Base-by-base conservation (phyloP, 208 protist species). In the Sergeia podlipaevii region DNA sequence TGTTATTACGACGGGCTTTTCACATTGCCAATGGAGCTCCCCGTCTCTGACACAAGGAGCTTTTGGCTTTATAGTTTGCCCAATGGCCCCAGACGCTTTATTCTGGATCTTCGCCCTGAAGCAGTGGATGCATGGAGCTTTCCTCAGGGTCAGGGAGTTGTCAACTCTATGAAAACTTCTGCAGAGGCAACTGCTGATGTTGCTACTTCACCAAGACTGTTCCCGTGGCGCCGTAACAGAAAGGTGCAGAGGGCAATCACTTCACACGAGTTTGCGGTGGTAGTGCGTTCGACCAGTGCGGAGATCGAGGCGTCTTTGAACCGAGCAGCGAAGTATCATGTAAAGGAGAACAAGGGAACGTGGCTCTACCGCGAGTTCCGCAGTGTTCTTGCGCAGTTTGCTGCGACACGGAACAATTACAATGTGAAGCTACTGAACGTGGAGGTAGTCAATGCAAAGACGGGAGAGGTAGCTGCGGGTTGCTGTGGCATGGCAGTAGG, bases 1-100 rank as follows among this genome's bases (percentile, higher is more conserved):
- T 33, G 88, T 26, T 71, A 79, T 53, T 91, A 85, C 50, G 55
- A 82, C 55, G 76, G 70, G 29, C 70, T 91, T 38, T 91, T 91
- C 66, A 46, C 60, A 3, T 34, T 88, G 26, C 77, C 80, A 4
- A n/a, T 49, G 28, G 10, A 26, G 0, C 11, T 78, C 11, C 37
- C 58, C 24, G 27, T 72, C 18, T 23, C 37, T 2, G 37, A 13
- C 13, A 17, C 17, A 3, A 20, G 52, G 24, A 44, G 49, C 13
- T 48, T 69, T 11, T 67, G 71, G 36, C 54, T 79, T 4, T 66
- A 85, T n/a, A 21, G 65, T 4, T 39, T 91, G 2, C 68, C 65
- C 17, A 77, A 81, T 29, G 54, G 71, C 33, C 10, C 39, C 13
- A 43, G 48, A n/a, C 68, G 71, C 24, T 85, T 62, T 64, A 42